Percentiles rank a stretch among this genome's conserved stretches.
These are phyloP conservation scores for Mycocentrospora acerina DNA, from an alignment of 2,329 filamentous ascomycete genomes.

Conservation along the genomic window DNA sequence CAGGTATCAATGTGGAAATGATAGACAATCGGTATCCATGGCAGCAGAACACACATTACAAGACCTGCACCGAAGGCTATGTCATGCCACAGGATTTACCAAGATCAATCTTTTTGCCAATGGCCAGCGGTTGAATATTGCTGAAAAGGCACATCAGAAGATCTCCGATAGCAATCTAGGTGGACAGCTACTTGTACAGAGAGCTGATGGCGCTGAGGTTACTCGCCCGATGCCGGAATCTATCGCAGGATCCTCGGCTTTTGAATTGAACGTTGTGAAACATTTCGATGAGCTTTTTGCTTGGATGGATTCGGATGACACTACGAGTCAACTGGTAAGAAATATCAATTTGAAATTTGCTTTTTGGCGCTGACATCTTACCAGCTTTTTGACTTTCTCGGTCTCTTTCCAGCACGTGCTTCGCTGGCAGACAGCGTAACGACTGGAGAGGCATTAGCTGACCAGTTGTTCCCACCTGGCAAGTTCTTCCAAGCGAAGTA, in stretches of 20 bases:
- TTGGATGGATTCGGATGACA: slow-evolving; percentile 72
- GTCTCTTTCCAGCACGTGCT: slow-evolving; percentile 32
- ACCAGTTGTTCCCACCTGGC: slow-evolving; percentile 36
- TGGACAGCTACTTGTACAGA: slow-evolving; percentile 33
- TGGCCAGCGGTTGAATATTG: slow-evolving; percentile 65
- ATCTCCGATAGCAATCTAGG: slow-evolving; percentile 57
- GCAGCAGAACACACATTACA: slow-evolving; percentile 70
- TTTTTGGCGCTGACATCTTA: slow-evolving; percentile 10
- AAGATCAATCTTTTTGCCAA: slow-evolving; percentile 73
- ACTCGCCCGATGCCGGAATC: slow-evolving; percentile 19
- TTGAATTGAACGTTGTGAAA: slow-evolving; percentile 77
- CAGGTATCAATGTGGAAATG: slow-evolving; percentile 68
- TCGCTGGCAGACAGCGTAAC: slow-evolving; percentile 31
- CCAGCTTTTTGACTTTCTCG: slow-evolving; percentile 40
- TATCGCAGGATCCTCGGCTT: slow-evolving; percentile 44
- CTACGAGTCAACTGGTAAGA: slow-evolving; percentile 31
- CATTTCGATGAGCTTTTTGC: slow-evolving; percentile 85
- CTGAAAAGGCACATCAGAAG: slow-evolving; percentile 58
- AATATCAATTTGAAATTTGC: not conserved
- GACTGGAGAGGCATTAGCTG: slow-evolving; percentile 19
- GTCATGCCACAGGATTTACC: slow-evolving; percentile 70
- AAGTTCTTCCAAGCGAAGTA: slow-evolving; percentile 41
- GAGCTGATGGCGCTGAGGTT: slow-evolving; percentile 28
- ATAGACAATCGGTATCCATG: slow-evolving; percentile 64
- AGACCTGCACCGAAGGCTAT: slow-evolving; percentile 67